A percentile compares a stretch with the other conserved stretches of the same genome.
Evolutionary conservation across 768 basidiomycete species (phyloP).

Genomic region (Crucibulum laeve): DNA sequence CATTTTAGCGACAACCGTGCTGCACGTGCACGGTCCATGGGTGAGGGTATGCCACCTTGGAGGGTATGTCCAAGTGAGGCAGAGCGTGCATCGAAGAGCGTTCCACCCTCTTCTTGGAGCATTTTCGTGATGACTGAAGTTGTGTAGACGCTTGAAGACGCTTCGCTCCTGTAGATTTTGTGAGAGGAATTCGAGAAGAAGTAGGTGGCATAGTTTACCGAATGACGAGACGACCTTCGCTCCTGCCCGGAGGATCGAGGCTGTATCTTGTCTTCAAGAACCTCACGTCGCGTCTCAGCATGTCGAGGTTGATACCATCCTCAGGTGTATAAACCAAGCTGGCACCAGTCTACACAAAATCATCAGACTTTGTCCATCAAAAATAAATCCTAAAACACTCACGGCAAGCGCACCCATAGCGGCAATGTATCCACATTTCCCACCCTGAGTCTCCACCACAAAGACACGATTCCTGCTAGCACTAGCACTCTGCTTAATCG

Average conservation of each 20-base stretch:
- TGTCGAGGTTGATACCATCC: constrained; percentile 78
- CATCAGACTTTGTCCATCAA: background rate
- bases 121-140: constrained; percentile 92
- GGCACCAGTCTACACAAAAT: constrained; percentile 71
- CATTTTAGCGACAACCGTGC: constrained; percentile 87
- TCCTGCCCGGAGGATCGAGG: constrained; percentile 84
- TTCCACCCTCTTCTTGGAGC: constrained; percentile 90
- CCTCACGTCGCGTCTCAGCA: constrained; percentile 77
- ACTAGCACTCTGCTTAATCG: constrained; percentile 97
- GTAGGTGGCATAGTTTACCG: constrained; percentile 45
- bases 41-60: constrained; percentile 94
- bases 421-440: constrained; percentile 93
- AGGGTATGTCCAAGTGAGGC: constrained; percentile 97
- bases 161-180: constrained; percentile 64
- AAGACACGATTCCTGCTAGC: constrained; percentile 96
- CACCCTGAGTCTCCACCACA: constrained; percentile 97
- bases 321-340: constrained; percentile 94
- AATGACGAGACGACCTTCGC: constrained; percentile 91
- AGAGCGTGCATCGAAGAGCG: constrained; percentile 88
- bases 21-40: constrained; percentile 88
- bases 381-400: constrained; percentile 24
- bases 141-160: constrained; percentile 82
- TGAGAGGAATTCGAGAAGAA: background rate
- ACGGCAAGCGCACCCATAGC: constrained; percentile 95
- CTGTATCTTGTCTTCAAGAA: constrained; percentile 84